phyloP scores from a whole-genome alignment of 2,329 filamentous ascomycete genomes.

The Ceratocystis harringtonii region DNA sequence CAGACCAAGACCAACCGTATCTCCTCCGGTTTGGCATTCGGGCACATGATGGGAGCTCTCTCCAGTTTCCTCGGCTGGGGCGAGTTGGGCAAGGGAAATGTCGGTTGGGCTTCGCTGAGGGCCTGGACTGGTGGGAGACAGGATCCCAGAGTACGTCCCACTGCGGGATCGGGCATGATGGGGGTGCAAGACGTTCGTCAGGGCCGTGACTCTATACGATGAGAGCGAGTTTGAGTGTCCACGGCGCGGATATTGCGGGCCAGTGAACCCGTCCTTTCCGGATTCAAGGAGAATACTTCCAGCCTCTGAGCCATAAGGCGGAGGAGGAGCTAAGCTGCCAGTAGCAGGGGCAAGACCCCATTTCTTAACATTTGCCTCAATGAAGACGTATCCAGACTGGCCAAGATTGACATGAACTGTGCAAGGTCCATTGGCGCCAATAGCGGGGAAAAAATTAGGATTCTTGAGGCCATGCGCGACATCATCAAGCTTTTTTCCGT shows the following conservation, averaged over 20 bases:
- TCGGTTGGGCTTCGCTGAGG: slow-evolving; percentile 85
- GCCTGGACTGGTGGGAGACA: slow-evolving; percentile 69
- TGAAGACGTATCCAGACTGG: slow-evolving; percentile 95
- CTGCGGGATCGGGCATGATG: slow-evolving; percentile 61
- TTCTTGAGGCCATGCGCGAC: slow-evolving; percentile 83
- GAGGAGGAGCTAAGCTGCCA: slow-evolving; percentile 83
- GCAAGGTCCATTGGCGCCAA: slow-evolving; percentile 90
- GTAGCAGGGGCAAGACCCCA: slow-evolving; percentile 96
- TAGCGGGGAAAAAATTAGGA: slow-evolving; percentile 92
- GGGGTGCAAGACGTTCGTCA: slow-evolving; percentile 35
- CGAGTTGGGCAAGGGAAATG: slow-evolving; percentile 80
- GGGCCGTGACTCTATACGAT: slow-evolving; percentile 19
- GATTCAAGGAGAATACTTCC: slow-evolving; percentile 89
- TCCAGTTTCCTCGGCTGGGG: slow-evolving; percentile 55
- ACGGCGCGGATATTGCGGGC: slow-evolving; percentile 20
- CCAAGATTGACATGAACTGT: slow-evolving; percentile 94
- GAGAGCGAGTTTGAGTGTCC: slow-evolving; percentile 33
- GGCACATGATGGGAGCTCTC: slow-evolving; percentile 42
- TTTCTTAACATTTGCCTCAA: slow-evolving; percentile 99
- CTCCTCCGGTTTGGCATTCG: slow-evolving; percentile 20
- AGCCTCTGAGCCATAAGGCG: slow-evolving; percentile 92
- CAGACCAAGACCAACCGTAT: slow-evolving; percentile 29
- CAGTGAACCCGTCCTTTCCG: slow-evolving; percentile 44
- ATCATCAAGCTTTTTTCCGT: slow-evolving; percentile 93
- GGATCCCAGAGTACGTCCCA: slow-evolving; percentile 55